phyloP scores from a whole-genome alignment of 192 early-diverging fungal species.

The Backusella luteola region DNA sequence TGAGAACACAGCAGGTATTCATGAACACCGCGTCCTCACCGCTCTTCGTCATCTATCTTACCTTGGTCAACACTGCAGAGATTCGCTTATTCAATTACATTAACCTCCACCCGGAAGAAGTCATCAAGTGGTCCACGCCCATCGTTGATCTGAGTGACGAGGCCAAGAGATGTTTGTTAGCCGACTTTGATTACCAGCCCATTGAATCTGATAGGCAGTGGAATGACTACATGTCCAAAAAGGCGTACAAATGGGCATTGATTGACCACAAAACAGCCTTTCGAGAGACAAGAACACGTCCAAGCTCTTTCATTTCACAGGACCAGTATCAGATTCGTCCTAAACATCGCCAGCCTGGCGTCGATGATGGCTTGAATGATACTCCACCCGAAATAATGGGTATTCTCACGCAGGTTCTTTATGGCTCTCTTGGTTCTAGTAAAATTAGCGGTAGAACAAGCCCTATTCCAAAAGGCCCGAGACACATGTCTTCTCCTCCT shows the following conservation, averaged over 20 bases:
- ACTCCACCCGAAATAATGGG: neutral
- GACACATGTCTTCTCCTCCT: neutral
- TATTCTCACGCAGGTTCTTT: neutral
- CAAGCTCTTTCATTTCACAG: neutral
- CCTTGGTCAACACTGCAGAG: neutral
- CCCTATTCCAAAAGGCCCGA: neutral
- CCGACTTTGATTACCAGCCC: neutral
- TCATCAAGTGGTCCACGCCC: neutral
- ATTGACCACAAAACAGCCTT: neutral
- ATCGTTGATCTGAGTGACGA: neutral
- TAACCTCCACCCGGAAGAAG: neutral
- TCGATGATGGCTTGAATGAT: too few species aligned
- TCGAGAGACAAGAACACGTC: neutral
- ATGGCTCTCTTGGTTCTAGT: neutral
- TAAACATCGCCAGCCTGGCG: neutral
- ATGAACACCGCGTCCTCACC: neutral
- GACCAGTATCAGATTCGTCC: neutral
- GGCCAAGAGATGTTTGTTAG: neutral
- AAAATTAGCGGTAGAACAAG: neutral
- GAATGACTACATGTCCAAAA: neutral
- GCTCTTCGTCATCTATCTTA: neutral
- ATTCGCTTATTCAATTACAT: neutral
- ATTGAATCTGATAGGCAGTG: neutral
- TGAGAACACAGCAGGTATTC: neutral
- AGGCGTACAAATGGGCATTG: neutral